A percentile compares a stretch with the other conserved stretches of the same genome.
Conservation (phyloP, 768 basidiomycete genomes). For the Macrolepiota albuminosa region DNA sequence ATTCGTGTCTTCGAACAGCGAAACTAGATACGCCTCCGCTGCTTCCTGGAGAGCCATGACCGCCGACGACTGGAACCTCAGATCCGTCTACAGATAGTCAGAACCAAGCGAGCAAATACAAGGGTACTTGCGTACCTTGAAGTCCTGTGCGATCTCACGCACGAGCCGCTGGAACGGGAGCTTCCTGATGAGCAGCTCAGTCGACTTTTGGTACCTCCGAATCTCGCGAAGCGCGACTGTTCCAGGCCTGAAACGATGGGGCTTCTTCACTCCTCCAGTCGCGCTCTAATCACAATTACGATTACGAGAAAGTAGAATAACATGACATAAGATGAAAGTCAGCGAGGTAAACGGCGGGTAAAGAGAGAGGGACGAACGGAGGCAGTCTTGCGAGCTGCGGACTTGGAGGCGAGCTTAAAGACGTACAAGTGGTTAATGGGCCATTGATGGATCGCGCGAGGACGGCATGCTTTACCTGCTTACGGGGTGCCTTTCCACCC, state of each 20-base stretch:
- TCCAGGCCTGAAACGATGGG: too few relatives aligned
- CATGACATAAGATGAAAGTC: background rate
- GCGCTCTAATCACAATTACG: background rate
- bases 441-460: too few relatives aligned
- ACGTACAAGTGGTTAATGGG: too few relatives aligned
- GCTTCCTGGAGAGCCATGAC: conserved; percentile 20
- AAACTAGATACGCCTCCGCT: conserved; percentile 19
- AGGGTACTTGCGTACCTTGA: conserved; percentile 37
- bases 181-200: too few relatives aligned
- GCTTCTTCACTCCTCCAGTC: conserved; percentile 10
- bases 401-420: conserved; percentile 14
- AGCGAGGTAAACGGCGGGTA: background rate
- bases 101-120: too few relatives aligned
- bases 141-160: too few relatives aligned
- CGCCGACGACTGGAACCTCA: conserved; percentile 20
- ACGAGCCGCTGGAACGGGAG: too few relatives aligned
- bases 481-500: conserved; percentile 17
- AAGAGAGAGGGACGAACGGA: background rate
- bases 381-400: conserved; percentile 15
- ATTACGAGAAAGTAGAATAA: too few relatives aligned
- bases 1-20: conserved; percentile 18
- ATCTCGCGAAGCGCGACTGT: too few relatives aligned
- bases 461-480: conserved; percentile 5
- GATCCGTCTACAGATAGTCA: conserved; percentile 14
- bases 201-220: too few relatives aligned